A percentile compares a stretch with the other conserved stretches of the same genome.
Conservation (phyloP, 78 protist genomes). For the Polysphondylium violaceum region DNA sequence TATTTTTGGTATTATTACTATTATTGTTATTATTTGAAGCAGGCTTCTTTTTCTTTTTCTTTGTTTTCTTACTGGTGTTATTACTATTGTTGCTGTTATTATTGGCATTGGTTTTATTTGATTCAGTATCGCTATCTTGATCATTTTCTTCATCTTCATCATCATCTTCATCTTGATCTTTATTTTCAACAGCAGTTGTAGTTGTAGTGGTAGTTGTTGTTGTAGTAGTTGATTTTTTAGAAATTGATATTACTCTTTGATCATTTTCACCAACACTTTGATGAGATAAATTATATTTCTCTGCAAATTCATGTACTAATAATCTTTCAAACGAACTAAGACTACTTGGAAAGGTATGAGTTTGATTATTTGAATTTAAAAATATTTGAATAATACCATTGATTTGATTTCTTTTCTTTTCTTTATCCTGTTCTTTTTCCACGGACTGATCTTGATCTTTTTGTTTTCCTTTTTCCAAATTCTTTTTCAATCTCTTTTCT, state of each 20-base stretch:
- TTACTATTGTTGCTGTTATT: not conserved
- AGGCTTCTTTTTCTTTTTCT: slow-evolving; percentile 10
- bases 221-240: not conserved
- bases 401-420: not conserved
- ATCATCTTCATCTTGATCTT: slow-evolving; percentile 3
- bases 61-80: slow-evolving; percentile 12
- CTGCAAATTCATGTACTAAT: slow-evolving; percentile 68
- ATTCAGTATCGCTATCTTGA: not conserved
- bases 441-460: not conserved
- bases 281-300: slow-evolving; percentile 44
- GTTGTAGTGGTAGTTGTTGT: not conserved
- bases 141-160: not conserved
- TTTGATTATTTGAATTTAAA: slow-evolving; percentile 11
- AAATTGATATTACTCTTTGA: slow-evolving; percentile 40
- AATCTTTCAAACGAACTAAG: slow-evolving; percentile 34
- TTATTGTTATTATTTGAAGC: not conserved
- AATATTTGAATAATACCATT: slow-evolving; percentile 37
- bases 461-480: slow-evolving; percentile 4
- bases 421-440: slow-evolving; percentile 22
- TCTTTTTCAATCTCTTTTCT: slow-evolving; percentile 51
- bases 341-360: slow-evolving; percentile 45
- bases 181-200: not conserved
- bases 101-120: not conserved
- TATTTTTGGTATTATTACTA: no score
- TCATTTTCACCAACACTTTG: slow-evolving; percentile 65